A percentile compares a stretch with the other conserved stretches of the same genome.
Evolutionary conservation across 1,139 yeast genomes (phyloP).

Genomic region (Candida sanyaensis): DNA sequence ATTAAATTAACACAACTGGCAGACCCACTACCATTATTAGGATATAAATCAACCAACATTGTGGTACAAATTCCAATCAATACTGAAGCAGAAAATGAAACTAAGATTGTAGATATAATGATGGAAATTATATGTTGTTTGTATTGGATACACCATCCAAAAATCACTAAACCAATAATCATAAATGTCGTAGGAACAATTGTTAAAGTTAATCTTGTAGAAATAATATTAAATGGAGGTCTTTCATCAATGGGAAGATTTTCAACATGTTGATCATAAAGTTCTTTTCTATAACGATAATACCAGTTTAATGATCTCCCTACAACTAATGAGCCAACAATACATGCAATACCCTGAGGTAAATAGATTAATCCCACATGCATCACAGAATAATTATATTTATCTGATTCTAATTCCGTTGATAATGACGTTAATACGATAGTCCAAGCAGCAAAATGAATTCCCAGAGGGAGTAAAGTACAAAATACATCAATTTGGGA

Average conservation of each 20-base stretch:
- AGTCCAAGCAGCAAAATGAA: slow-evolving; percentile 42
- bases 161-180: slow-evolving; percentile 32
- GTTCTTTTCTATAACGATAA: slow-evolving; percentile 21
- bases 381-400: slow-evolving; percentile 34
- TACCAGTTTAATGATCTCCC: slow-evolving; percentile 33
- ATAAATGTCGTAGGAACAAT: slow-evolving; percentile 25
- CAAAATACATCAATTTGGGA: slow-evolving; percentile 23
- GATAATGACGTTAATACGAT: slow-evolving; percentile 36
- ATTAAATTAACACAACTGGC: slow-evolving; percentile 39
- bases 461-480: slow-evolving; percentile 32
- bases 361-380: slow-evolving; percentile 40
- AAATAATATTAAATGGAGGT: slow-evolving; percentile 30
- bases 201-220: slow-evolving; percentile 29
- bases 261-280: slow-evolving; percentile 20
- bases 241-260: slow-evolving; percentile 15
- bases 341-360: slow-evolving; percentile 39
- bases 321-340: slow-evolving; percentile 29
- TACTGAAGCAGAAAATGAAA: slow-evolving; percentile 30
- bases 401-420: slow-evolving; percentile 28
- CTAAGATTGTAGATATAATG: slow-evolving; percentile 31
- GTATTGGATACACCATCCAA: slow-evolving; percentile 43
- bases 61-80: slow-evolving; percentile 34
- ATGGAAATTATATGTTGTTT: slow-evolving; percentile 27
- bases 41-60: slow-evolving; percentile 38
- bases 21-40: slow-evolving; percentile 34